Percentiles rank a stretch among this genome's conserved stretches.
Conservation (phyloP, 73 alveolate species). For the Paramecium tetraurelia region DNA sequence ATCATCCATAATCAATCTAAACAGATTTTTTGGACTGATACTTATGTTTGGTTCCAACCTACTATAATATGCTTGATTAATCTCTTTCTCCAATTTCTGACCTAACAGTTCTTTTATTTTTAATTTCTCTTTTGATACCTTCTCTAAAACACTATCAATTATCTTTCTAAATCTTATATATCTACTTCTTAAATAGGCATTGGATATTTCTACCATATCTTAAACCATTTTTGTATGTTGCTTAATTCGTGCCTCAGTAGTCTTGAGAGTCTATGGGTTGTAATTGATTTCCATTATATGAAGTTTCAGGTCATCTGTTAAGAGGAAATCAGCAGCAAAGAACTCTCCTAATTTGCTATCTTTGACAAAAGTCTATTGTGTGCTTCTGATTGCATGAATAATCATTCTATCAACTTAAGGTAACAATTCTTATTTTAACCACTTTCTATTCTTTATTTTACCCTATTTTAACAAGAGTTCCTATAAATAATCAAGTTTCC, state of each 20-base stretch:
- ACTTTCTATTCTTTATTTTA: constrained; percentile 6
- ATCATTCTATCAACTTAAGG: constrained; percentile 48
- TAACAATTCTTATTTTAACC: constrained; percentile 43
- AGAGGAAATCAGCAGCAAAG: constrained; percentile 47
- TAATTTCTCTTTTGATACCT: not conserved
- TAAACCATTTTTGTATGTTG: constrained; percentile 2
- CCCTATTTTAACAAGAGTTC: not conserved
- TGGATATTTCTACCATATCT: not conserved
- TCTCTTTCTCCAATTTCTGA: not conserved
- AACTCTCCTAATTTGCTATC: constrained; percentile 41
- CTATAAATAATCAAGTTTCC: constrained; percentile 32
- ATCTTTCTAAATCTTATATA: not conserved
- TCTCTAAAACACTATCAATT: not conserved
- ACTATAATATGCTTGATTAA: not conserved
- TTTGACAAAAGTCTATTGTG: not conserved
- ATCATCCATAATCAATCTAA: not conserved
- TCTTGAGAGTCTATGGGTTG: constrained; percentile 33
- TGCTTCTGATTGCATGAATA: constrained; percentile 22
- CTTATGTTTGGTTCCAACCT: not conserved
- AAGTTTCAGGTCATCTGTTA: constrained; percentile 37
- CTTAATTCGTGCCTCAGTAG: not conserved
- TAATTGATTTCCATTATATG: constrained; percentile 44
- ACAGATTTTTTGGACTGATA: not conserved
- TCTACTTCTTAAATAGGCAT: constrained; percentile 9
- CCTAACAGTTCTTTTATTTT: not conserved